Base-by-base conservation (phyloP, 2,329 filamentous ascomycete species). In the Aspergillus texensis region DNA sequence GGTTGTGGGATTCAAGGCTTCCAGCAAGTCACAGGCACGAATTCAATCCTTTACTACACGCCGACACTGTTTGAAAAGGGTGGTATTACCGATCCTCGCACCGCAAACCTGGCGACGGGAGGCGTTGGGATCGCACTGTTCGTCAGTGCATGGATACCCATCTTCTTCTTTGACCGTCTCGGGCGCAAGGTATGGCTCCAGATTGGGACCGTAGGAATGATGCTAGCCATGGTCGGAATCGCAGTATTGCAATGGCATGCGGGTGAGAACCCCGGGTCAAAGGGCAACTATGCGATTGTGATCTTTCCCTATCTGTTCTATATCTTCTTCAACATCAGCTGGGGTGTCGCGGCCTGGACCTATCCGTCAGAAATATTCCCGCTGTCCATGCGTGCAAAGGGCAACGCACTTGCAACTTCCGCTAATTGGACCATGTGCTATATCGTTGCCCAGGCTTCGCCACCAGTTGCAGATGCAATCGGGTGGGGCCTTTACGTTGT, bases 301-400 rank as follows among this genome's bases (percentile, higher is more conserved):
- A 24, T 68, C 19, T 71, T 71, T 41, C 67, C 65, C 19, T 67
- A 70, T 46, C 52, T 67, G 8, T 71, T 70, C 58, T 70, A 69
- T 58, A 61, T 69, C 6, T 70, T 70, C 32, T 67, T 70, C 64
- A 67, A 70, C 41, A 66, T 69, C 19, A 68, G 65, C 57, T 70
- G 68, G 65, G 65, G 63, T 3, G 63, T 70, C 4, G 66, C 66
- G 39, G 66, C 67, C 6, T 68, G 67, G 66, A 67, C 69, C 0
- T 68, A 71, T 41, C 65, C 65, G 2, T 67, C 66, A 2, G 66
- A 70, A 34, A 70, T 68, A 32, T 70, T 70, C 48, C 63, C 65
- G 2, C n/a, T 62, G 28, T 55, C 55, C 12, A 61, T 62, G 58
- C 56, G 59, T 28, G 61, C 60, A 10, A 67, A 67, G 39, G 62